Evolutionary conservation across 805 yeast species (phyloP).

Genomic region (Candida germanica): DNA sequence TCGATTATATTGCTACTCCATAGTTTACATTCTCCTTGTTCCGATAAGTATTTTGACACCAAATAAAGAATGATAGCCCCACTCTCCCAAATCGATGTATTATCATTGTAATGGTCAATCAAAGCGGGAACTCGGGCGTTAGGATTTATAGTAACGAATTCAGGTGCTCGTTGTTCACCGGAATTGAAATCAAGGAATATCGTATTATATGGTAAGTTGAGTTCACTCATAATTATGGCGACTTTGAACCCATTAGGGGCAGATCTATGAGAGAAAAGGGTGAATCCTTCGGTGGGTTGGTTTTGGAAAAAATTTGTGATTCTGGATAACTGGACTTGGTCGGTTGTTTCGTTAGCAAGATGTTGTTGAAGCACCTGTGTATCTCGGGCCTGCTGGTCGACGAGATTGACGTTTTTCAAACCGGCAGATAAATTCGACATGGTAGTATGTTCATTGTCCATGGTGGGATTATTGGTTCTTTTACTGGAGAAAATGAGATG

Average conservation of each 20-base stretch:
- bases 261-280: constrained; percentile 76
- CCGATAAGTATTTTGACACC: constrained; percentile 63
- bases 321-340: constrained; percentile 49
- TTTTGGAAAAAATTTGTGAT: constrained; percentile 69
- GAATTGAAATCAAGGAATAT: constrained; percentile 80
- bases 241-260: constrained; percentile 97
- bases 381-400: constrained; percentile 43
- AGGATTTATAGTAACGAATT: constrained; percentile 90
- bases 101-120: constrained; percentile 80
- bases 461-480: too few relatives aligned
- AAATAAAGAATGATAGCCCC: constrained; percentile 87
- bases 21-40: constrained; percentile 64
- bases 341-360: constrained; percentile 36
- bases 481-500: neutral
- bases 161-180: constrained; percentile 92
- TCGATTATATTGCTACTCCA: constrained; percentile 79
- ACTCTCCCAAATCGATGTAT: constrained; percentile 88
- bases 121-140: constrained; percentile 95
- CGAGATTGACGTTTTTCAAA: constrained; percentile 39
- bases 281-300: constrained; percentile 78
- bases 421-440: constrained; percentile 48
- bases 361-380: constrained; percentile 45
- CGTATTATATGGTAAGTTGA: constrained; percentile 75
- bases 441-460: constrained; percentile 17
- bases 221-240: constrained; percentile 82